Percentiles rank a stretch among this genome's conserved stretches.
Conservation (phyloP, 768 basidiomycete species). For the Podaxis rugospora region DNA sequence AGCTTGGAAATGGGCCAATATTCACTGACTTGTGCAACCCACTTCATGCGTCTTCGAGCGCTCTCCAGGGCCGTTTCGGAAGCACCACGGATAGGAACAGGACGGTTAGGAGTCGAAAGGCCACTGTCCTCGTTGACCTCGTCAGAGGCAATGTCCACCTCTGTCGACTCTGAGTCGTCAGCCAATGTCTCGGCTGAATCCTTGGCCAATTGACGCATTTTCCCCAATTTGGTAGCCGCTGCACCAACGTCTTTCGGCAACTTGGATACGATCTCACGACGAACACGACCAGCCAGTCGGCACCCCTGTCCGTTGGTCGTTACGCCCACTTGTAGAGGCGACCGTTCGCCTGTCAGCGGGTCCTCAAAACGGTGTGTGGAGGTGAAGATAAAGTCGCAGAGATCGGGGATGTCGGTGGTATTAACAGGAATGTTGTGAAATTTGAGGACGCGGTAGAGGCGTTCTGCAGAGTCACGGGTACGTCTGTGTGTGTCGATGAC, state of each 20-base stretch:
- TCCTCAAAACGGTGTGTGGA: slow-evolving; percentile 79
- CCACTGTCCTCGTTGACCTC: slow-evolving; percentile 52
- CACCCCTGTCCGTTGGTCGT: slow-evolving; percentile 94
- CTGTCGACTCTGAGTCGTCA: slow-evolving; percentile 12
- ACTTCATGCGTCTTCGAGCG: slow-evolving; percentile 72
- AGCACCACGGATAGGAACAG: slow-evolving; percentile 48
- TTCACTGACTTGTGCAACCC: slow-evolving; percentile 95
- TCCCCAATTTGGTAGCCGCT: slow-evolving; percentile 73
- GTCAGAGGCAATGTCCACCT: slow-evolving; percentile 28
- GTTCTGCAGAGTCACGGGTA: slow-evolving; percentile 46
- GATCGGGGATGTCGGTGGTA: slow-evolving; percentile 77
- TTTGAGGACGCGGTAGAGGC: slow-evolving; percentile 53
- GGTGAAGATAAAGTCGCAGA: slow-evolving; percentile 89
- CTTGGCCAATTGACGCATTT: slow-evolving; percentile 56
- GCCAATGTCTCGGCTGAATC: slow-evolving; percentile 17
- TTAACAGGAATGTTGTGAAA: slow-evolving; percentile 70
- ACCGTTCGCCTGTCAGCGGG: slow-evolving; percentile 35
- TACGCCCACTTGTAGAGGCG: slow-evolving; percentile 70
- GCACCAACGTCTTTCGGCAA: slow-evolving; percentile 69
- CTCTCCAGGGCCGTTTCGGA: slow-evolving; percentile 40
- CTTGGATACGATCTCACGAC: slow-evolving; percentile 74
- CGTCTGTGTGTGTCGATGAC: slow-evolving; percentile 41
- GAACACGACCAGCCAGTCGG: slow-evolving; percentile 72
- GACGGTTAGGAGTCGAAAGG: slow-evolving; percentile 61
- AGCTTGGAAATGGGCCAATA: slow-evolving; percentile 88